Base-by-base conservation (phyloP, 116 monocot genomes). In the Trichopus zeylanicus region DNA sequence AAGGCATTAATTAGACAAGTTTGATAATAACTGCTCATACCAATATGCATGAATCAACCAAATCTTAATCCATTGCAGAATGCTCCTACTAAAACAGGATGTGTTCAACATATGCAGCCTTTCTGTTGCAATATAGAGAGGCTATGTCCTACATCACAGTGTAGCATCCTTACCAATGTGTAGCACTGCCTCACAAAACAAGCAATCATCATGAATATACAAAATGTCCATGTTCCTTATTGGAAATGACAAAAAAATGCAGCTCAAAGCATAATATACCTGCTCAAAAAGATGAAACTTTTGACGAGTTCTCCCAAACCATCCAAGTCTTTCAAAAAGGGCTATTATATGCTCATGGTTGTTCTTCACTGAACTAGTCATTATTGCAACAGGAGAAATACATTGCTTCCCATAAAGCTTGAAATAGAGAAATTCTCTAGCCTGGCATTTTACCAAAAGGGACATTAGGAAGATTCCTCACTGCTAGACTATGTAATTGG, bases 311-410 rank as follows among this genome's bases (percentile, higher is more conserved):
- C 97, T 83, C 38, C 91, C 87, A 82, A 97, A 97, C 90, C 90
- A 97, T 68, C 60, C 31, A 42, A 75, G 70, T 39, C 48, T 87
- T 81, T 97, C 75, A 70, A 81, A 91, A 23, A 91, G 83, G 28
- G 78, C 51, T 31, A 39, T 73, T 67, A 97, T 76, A 58, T 81
- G 97, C 1, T 66, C 34, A 71, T 97, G 90, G 63, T 97, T 97
- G 59, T 97, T 78, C 78, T 97, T 97, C 27, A 79, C 91, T 59
- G 87, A 84, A 73, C 97, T 97, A 46, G 97, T 91, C 97, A 97
- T 97, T 48, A 97, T 87, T 67, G 97, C 97, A 63, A 97, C 79
- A 60, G 97, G 97, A 28, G 97, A 91, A 32, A 77, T 79, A 64
- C 84, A 84, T 63, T 97, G 97, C 35, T 77, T 82, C 32, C 84